A percentile compares a stretch with the other conserved stretches of the same genome.
Evolutionary conservation across 805 yeast species (phyloP).

Genomic region (Candida peoriensis): DNA sequence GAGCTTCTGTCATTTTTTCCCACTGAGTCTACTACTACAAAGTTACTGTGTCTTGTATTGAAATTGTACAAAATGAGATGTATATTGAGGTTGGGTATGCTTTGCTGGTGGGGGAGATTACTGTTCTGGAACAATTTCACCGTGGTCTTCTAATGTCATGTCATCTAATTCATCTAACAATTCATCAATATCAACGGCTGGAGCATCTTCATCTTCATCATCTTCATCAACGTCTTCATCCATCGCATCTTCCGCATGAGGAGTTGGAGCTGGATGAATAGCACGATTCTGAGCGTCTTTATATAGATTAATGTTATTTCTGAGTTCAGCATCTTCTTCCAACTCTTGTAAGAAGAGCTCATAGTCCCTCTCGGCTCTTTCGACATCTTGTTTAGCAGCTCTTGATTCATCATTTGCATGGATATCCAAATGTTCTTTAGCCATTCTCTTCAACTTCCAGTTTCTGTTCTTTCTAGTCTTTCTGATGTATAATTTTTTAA

Average conservation of each 20-base stretch:
- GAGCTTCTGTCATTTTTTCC: too few relatives aligned
- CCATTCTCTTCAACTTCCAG: conserved; percentile 97
- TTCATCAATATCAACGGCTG: conserved; percentile 86
- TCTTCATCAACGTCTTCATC: conserved; percentile 41
- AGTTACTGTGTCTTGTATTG: too few relatives aligned
- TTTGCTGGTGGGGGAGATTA: too few relatives aligned
- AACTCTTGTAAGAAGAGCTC: conserved; percentile 94
- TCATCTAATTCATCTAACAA: conserved; percentile 92
- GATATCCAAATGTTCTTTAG: conserved; percentile 86
- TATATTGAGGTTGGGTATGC: too few relatives aligned
- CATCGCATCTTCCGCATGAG: conserved; percentile 6
- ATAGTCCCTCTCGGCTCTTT: conserved; percentile 90
- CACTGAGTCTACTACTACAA: too few relatives aligned
- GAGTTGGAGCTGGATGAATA: conserved; percentile 6
- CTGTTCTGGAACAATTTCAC: too few relatives aligned
- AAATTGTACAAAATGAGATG: too few relatives aligned
- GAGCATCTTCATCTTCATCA: conserved; percentile 76
- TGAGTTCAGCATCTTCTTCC: conserved; percentile 93
- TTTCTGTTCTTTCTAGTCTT: conserved; percentile 71
- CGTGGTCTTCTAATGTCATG: conserved; percentile 69
- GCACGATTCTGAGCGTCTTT: conserved; percentile 48
- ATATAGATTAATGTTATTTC: conserved; percentile 86
- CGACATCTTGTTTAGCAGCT: conserved; percentile 82
- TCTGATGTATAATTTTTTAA: conserved; percentile 84
- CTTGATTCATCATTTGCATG: conserved; percentile 69